Evolutionary conservation across 2,329 filamentous ascomycete species (phyloP), one percentile per base, ranked within the genome.

Genomic region (Scedosporium boydii): DNA sequence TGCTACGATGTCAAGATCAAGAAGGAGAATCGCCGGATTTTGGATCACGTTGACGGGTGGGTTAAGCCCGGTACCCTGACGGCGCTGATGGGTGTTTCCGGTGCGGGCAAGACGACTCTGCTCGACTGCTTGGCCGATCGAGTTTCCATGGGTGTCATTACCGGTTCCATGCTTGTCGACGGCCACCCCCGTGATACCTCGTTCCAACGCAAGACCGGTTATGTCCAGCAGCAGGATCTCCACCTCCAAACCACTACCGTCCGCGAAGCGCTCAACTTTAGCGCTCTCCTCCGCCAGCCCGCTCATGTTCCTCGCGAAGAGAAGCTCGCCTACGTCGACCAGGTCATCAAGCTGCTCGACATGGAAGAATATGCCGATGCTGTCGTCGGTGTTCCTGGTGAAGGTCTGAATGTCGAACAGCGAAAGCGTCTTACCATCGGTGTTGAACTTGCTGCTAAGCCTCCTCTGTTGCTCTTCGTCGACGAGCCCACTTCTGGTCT

Each of bases 401-500:
- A 96, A 78, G 92, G 91, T 75, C 82, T 91, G 44, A 90, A 90
- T 70, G 83, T 86, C 14, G 85, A 88, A 69, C 85, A 88, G 73
- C 79, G 85, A 59, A 87, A 87, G 74, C 89, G 91, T 69, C 82
- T 97, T 6, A 97, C 93, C 0, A 96, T 98, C 66, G 93, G 91
- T 75, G 93, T 98, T n/a, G 93, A 98, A 73, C 82, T 98, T 26
- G 93, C 91, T 51, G 93, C 93, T 6, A 96, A 95, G 77, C 93
- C 93, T 5, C 87, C 91, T 48, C 81, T 97, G 60, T 82, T 97
- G 65, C 85, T 97, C 57, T 97, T 97, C 78, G 85, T 97, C 46
- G 93, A 98, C 69, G 93, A 98, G 75, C 93, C 93, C 14, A 97
- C 93, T 3, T 96, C 92, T 29, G 93, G 93, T 79, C 85, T 97